Evolutionary conservation across 345 rosid genomes (phyloP), one percentile per base, ranked within the genome.

Genomic region (Ricinus communis): DNA sequence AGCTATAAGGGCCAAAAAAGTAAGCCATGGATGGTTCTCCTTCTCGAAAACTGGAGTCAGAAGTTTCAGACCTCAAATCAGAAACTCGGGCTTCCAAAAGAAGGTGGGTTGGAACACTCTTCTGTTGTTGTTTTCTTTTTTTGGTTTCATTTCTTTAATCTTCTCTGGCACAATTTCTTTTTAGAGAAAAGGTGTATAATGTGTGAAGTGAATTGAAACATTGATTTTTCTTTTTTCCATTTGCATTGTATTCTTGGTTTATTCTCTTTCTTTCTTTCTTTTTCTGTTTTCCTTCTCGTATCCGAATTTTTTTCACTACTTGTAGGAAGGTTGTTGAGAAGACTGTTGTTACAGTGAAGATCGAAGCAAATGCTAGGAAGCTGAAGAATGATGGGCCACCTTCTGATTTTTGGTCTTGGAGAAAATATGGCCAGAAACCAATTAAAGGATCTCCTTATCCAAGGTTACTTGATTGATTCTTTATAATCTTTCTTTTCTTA

Each of bases 341-440:
- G 90, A 77, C 75, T 22, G 87, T 89, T 66, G 84, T 87, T 33
- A 85, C 61, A 54, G 91, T 84, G 61, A 87, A 65, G 69, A 80
- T 80, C 18, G 86, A 82, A 40, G 86, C 67, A 70, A 82, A 84
- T 70, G 75, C 38, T 63, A 88, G 85, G 73, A 87, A 82, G 64
- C 61, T 82, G 27, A 87, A 89, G 81, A 81, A 76, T 62, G 90
- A 89, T 74, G 88, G 88, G 22, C 86, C 83, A 0, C 88, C 93
- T 79, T 84, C 82, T 80, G 93, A 88, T 85, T 79, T 75, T 56
- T 88, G 93, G 93, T 88, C 90, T 21, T 88, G 93, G 93, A 88
- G 93, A 68, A 88, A 88, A 71, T 88, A 88, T 71, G 93, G 93
- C 28, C 90, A 88, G 58, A 88, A 88, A 53, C 90, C 93, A 25